Conservation (phyloP, 2,329 filamentous ascomycete species). For the Epichloe gansuensis region DNA sequence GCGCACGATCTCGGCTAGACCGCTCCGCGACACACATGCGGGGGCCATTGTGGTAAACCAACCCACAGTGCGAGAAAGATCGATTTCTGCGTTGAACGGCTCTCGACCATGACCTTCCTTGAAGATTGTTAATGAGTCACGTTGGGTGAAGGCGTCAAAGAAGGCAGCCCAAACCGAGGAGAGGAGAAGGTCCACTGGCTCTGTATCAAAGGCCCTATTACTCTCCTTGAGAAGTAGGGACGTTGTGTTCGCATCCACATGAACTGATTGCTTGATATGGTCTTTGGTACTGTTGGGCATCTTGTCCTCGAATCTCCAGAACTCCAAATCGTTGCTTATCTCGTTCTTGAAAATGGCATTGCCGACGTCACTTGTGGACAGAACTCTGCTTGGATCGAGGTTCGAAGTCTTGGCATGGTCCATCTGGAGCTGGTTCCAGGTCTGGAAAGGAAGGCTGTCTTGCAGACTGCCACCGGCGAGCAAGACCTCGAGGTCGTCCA, state of each 20-base stretch:
- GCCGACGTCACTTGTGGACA: neutral
- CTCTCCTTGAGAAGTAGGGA: too few species aligned
- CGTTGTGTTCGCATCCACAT: too few species aligned
- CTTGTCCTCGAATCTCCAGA: too few species aligned
- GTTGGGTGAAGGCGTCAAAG: neutral
- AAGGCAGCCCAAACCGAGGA: neutral
- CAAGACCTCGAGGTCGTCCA: constrained; percentile 8
- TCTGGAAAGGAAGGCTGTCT: too few species aligned
- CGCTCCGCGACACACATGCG: constrained; percentile 10
- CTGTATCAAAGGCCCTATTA: neutral
- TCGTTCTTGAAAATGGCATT: too few species aligned
- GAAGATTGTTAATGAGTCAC: neutral
- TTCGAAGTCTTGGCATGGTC: neutral
- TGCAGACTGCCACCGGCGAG: neutral
- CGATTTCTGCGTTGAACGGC: neutral
- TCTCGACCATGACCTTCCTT: neutral
- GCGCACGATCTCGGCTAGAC: constrained; percentile 7
- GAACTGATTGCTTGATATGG: too few species aligned
- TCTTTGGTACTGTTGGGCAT: too few species aligned
- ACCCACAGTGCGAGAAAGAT: neutral
- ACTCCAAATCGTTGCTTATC: too few species aligned
- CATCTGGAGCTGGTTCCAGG: neutral
- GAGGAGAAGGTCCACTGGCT: constrained; percentile 8
- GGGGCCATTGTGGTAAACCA: constrained; percentile 2
- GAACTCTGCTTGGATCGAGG: neutral